Evolutionary conservation across 1,284 basidiomycete species (phyloP), one percentile per base, ranked within the genome.

Genomic region (Pseudozyma pruni): DNA sequence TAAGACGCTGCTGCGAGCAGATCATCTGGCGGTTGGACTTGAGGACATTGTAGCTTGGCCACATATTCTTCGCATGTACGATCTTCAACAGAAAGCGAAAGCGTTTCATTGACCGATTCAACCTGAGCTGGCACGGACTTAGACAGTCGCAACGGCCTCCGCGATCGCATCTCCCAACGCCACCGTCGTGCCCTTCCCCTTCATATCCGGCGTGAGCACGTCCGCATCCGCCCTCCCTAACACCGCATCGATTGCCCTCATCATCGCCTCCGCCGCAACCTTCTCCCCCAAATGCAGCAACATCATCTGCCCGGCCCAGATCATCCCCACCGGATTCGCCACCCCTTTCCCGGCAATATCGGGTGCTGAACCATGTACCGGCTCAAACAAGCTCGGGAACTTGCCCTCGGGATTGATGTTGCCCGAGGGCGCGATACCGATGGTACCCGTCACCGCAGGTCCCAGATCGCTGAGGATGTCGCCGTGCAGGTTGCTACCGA

Each of bases 291-390:
- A 80, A 79, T 86, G 84, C 44, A 86, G 83, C 52, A 88, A 71
- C 85, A 88, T 87, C 86, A 87, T 86, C 60, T 86, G 84, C 7
- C 85, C 87, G 0, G 86, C 85, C 87, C 87, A 88, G 59, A 88
- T 86, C 83, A 86, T 86, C 0, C 75, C 83, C 39, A 84, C 78
- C 1, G 83, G 83, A 57, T 84, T 84, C 16, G 83, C 78, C 70
- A 80, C 59, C 0, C 58, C 68, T 39, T 58, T 60, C 8, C 69
- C 63, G 45, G 55, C 59, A 20, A 73, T 70, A 23, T 66, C 56
- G 9, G 57, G 60, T 14, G 70, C 63, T 8, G 61, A 68, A 5
- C 68, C 61, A 43, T 43, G 43, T 11, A 74, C 86, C 7, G 85
- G 86, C 63, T 87, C 84, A 70, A 87, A 85, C 37, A 74, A 35